Evolutionary conservation across 2,329 filamentous ascomycete species (phyloP).

Genomic region (Rhynchosporium agropyri): DNA sequence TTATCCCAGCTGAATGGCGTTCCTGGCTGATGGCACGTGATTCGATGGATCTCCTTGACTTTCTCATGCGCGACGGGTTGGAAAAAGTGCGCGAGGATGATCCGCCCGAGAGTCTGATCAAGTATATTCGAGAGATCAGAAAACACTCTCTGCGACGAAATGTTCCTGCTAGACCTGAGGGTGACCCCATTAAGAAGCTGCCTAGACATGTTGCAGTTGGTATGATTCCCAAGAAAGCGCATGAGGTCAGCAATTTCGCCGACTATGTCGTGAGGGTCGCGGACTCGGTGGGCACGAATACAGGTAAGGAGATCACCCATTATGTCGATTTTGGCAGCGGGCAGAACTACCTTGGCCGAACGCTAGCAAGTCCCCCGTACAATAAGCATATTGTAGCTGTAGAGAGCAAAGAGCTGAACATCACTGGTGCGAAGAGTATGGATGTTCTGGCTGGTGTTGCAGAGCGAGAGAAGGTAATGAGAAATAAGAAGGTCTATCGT

Average conservation of each 20-base stretch:
- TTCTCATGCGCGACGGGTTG: constrained; percentile 79
- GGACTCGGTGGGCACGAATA: constrained; percentile 58
- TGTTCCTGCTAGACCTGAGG: constrained; percentile 50
- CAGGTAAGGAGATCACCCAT: constrained; percentile 70
- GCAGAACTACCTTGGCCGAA: constrained; percentile 92
- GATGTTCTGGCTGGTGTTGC: constrained; percentile 81
- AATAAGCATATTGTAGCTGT: constrained; percentile 87
- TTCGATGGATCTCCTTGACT: constrained; percentile 75
- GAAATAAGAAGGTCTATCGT: constrained; percentile 81
- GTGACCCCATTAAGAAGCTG: constrained; percentile 50
- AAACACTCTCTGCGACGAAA: constrained; percentile 67
- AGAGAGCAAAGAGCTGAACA: constrained; percentile 84
- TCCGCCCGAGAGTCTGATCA: constrained; percentile 56
- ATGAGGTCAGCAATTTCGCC: constrained; percentile 92
- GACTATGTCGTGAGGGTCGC: constrained; percentile 71
- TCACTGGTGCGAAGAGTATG: constrained; percentile 79
- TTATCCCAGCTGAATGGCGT: constrained; percentile 81
- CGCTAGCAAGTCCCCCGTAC: constrained; percentile 82
- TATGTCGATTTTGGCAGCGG: constrained; percentile 95
- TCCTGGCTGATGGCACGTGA: constrained; percentile 71
- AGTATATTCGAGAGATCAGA: constrained; percentile 74
- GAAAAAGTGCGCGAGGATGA: constrained; percentile 38
- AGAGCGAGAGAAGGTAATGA: constrained; percentile 70
- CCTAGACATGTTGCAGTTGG: constrained; percentile 77
- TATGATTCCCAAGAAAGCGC: constrained; percentile 95